Evolutionary conservation across 208 protist genomes (phyloP).

Genomic region (Leishmania gerbilli): DNA sequence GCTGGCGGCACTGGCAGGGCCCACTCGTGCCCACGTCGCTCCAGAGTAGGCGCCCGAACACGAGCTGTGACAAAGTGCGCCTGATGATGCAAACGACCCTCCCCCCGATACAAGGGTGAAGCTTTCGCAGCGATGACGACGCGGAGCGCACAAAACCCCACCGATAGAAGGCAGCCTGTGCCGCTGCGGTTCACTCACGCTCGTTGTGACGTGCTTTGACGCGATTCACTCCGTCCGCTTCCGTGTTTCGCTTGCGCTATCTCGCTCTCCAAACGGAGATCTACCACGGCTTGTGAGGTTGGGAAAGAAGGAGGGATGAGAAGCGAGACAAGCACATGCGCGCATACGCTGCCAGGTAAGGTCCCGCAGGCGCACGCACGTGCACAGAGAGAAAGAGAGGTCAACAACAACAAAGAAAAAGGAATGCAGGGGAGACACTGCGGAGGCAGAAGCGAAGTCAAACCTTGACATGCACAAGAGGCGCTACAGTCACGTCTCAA

Average conservation of each 20-base stretch:
- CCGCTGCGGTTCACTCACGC: background rate
- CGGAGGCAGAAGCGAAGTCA: too few species aligned
- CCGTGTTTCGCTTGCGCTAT: background rate
- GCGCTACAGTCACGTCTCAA: too few species aligned
- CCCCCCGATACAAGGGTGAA: background rate
- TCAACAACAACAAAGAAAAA: background rate
- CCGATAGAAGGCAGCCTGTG: background rate
- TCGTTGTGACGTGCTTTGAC: background rate
- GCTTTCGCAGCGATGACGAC: background rate
- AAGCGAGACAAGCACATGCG: slow-evolving; percentile 5
- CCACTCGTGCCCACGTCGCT: background rate
- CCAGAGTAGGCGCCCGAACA: background rate
- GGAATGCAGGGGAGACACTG: background rate
- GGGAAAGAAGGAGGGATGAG: background rate
- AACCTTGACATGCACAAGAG: background rate
- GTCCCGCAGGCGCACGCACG: background rate
- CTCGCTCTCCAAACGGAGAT: background rate
- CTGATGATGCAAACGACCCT: background rate
- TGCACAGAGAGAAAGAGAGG: background rate
- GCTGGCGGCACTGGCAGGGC: background rate
- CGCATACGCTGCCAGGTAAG: background rate
- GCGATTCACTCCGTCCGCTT: slow-evolving; percentile 11
- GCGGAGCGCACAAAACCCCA: background rate
- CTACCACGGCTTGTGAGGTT: background rate
- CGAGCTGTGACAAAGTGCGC: too few species aligned